A percentile compares a stretch with the other conserved stretches of the same genome.
These are phyloP conservation scores for Hyaloscypha hepaticicola DNA, from an alignment of 495 filamentous ascomycete species.

Conservation along the genomic window DNA sequence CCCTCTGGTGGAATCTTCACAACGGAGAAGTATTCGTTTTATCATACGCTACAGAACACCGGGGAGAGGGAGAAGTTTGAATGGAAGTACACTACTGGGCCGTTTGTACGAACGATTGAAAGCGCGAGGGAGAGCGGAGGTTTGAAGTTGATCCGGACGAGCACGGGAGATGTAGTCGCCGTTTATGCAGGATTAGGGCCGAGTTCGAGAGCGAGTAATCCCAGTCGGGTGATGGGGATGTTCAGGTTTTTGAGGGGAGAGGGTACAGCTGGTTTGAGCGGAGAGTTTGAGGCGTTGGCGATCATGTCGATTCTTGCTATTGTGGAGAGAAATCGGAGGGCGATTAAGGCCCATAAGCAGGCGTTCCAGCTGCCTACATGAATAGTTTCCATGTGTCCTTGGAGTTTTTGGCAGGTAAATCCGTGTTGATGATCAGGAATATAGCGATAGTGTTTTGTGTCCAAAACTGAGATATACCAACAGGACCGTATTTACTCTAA, in stretches of 20 bases:
- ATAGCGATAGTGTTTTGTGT: not conserved
- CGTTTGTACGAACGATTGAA: conserved; percentile 2
- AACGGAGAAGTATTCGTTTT: conserved; percentile 18
- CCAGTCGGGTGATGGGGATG: conserved; percentile 22
- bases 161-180: conserved; percentile 20
- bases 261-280: conserved; percentile 8
- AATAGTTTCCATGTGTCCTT: not conserved
- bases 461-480: not conserved
- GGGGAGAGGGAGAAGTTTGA: conserved; percentile 18
- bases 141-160: conserved; percentile 18
- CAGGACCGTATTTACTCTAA: not conserved
- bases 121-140: conserved; percentile 14
- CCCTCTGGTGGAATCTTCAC: conserved; percentile 20
- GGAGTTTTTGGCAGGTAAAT: not conserved
- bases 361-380: not conserved
- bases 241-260: conserved; percentile 24
- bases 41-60: conserved; percentile 11
- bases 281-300: conserved; percentile 24
- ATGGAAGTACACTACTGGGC: conserved; percentile 20
- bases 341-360: not conserved
- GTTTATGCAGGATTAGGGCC: conserved; percentile 24
- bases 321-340: conserved; percentile 19
- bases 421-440: not conserved
- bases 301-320: conserved; percentile 20
- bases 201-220: conserved; percentile 1